A percentile compares a stretch with the other conserved stretches of the same genome.
phyloP scores from a whole-genome alignment of 345 rosid genomes.

The Melaleuca alternifolia region DNA sequence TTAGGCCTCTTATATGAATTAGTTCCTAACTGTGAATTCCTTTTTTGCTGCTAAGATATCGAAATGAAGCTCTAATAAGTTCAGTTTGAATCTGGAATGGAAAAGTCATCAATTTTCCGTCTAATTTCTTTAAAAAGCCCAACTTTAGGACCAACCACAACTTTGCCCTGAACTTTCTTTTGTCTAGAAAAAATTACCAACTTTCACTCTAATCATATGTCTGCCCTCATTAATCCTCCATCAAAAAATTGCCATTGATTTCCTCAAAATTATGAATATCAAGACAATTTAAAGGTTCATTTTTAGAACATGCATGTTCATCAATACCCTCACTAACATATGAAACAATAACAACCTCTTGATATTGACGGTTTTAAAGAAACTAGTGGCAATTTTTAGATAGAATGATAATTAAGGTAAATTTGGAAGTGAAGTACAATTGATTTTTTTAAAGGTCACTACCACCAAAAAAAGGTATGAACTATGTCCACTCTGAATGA shows the following conservation, averaged over 20 bases:
- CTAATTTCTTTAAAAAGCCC: neutral
- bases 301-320: neutral
- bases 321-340: neutral
- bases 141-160: neutral
- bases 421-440: neutral
- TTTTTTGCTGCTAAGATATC: neutral
- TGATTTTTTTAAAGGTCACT: neutral
- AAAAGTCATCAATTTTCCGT: neutral
- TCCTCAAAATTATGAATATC: neutral
- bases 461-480: too few species aligned
- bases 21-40: neutral
- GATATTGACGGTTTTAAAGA: neutral
- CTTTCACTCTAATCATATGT: neutral
- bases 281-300: neutral
- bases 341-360: rapidly evolving
- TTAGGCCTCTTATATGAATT: neutral
- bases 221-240: neutral
- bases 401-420: neutral
- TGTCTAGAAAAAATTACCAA: neutral
- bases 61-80: neutral
- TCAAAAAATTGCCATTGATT: neutral
- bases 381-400: neutral
- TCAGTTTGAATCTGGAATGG: neutral
- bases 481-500: too few species aligned
- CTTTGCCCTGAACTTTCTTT: neutral